Evolutionary conservation across 2,329 filamentous ascomycete genomes (phyloP).

Genomic region (Microdochium trichocladiopsis): DNA sequence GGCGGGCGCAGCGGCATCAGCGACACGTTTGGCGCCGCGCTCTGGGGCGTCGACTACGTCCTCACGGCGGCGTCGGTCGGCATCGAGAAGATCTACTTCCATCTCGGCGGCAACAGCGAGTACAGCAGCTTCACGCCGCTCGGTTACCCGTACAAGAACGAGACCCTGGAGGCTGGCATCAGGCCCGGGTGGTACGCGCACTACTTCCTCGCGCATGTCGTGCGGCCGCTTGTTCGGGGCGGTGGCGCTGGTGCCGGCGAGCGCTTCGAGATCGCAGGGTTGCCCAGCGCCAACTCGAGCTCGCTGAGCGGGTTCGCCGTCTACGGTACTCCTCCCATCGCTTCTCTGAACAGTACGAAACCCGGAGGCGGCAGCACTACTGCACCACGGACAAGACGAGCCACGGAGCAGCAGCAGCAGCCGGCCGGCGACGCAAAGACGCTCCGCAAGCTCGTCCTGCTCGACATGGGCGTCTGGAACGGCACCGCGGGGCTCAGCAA

Average conservation of each 20-base stretch:
- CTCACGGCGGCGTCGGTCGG: conserved; percentile 25
- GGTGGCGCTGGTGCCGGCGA: conserved; percentile 2
- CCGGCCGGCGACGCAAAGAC: not conserved
- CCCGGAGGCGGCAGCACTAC: not conserved
- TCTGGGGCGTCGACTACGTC: conserved; percentile 41
- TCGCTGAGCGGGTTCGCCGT: conserved; percentile 23
- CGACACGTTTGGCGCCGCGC: conserved; percentile 39
- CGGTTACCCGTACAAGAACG: conserved; percentile 19
- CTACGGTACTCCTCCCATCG: conserved; percentile 9
- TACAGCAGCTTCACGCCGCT: conserved; percentile 22
- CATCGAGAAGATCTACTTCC: conserved; percentile 32
- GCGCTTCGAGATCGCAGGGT: conserved; percentile 14
- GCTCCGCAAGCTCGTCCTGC: conserved; percentile 23
- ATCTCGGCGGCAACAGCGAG: conserved; percentile 29
- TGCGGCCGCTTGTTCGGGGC: conserved; percentile 5
- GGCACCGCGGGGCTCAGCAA: conserved; percentile 24
- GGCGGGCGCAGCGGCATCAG: conserved; percentile 30
- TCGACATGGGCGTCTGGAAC: conserved; percentile 29
- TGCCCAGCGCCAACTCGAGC: conserved; percentile 25
- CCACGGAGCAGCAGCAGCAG: not conserved
- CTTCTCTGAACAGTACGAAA: too few species aligned
- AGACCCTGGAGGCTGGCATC: conserved; percentile 20
- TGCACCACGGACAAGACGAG: not conserved
- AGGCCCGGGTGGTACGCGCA: conserved; percentile 23
- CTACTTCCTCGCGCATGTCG: conserved; percentile 24